Percentiles rank a stretch among this genome's conserved stretches.
Evolutionary conservation across 805 yeast species (phyloP).

Genomic region (Kodamaea laetipori): DNA sequence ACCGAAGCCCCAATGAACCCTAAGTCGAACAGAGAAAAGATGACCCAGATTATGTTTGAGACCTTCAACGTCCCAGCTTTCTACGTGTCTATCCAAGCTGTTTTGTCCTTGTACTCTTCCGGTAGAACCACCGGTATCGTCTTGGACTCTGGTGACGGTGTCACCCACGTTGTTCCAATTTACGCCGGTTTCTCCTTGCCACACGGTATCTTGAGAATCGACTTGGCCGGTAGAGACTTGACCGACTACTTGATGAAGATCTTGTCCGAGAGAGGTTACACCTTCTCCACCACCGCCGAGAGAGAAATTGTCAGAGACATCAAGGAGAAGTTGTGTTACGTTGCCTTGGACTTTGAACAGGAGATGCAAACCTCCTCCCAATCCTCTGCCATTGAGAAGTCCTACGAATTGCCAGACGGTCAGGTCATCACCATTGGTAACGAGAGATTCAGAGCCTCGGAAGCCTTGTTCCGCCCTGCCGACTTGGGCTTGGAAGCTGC

Average conservation of each 20-base stretch:
- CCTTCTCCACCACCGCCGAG: conserved; percentile 98
- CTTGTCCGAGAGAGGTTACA: conserved; percentile 97
- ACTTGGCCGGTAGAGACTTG: conserved; percentile 99
- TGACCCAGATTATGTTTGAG: conserved; percentile 99
- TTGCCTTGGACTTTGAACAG: conserved; percentile 98
- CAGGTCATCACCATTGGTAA: conserved; percentile 99
- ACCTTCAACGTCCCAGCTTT: conserved; percentile 99
- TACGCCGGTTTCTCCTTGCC: conserved; percentile 99
- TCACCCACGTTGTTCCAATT: conserved; percentile 99
- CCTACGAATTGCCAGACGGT: conserved; percentile 99
- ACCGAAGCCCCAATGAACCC: conserved; percentile 99
- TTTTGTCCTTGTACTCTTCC: conserved; percentile 94
- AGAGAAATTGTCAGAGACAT: conserved; percentile 94
- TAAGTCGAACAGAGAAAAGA: conserved; percentile 99
- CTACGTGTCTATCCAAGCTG: conserved; percentile 98
- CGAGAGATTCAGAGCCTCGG: conserved; percentile 99
- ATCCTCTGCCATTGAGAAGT: conserved; percentile 96
- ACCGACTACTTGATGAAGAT: conserved; percentile 99
- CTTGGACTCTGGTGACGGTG: conserved; percentile 99
- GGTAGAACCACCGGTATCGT: conserved; percentile 99
- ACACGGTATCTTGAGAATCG: conserved; percentile 98
- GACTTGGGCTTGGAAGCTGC: conserved; percentile 89
- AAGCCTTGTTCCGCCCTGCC: conserved; percentile 98
- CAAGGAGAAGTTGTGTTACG: conserved; percentile 98
- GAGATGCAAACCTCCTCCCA: conserved; percentile 99